Evolutionary conservation across 768 basidiomycete genomes (phyloP), one percentile per base, ranked within the genome.

Genomic region (Candolleomyces aberdarensis): DNA sequence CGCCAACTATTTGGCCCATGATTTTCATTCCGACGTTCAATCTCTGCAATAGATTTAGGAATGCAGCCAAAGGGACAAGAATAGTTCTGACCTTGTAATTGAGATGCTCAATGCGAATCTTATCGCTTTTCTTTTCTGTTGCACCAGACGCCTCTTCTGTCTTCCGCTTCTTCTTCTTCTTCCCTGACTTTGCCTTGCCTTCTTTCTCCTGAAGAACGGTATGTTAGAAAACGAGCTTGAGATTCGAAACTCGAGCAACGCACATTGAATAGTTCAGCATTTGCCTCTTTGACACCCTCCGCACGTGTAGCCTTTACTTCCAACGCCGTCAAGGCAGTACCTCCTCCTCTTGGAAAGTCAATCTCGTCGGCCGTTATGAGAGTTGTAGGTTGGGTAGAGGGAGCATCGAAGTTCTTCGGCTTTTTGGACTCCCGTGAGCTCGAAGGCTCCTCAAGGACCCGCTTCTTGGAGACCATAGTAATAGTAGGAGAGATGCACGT

Each of bases 321-420:
- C 7, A 93, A 76, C 36, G 94, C 89, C 19, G 96, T 97, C 66
- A 96, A 83, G 36, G 79, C 83, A 1, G 94, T 91, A 56, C 96
- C 96, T 29, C 96, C 96, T 29, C 96, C 97, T 66, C 96, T 87
- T 60, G 96, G 96, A 74, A 98, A 99, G 73, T 96, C 94, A 54
- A 93, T 83, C 68, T 96, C 94, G 43, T 94, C 86, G 10, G 79
- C 62, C 40, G 78, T 73, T 22, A 32, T 46, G 39, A 59, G 80
- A 67, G 64, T 70, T 75, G 71, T 64, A 10, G 73, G 64, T 54
- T 74, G 70, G 3, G 72, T 63, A 10, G 75, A 60, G 19, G 75
- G 71, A 59, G 66, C 57, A 36, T 61, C 69, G 52, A 75, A 70
- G 3, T 80, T 74, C 73, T 86, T 90, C 56, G 75, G 72, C 72